These are phyloP conservation scores for Talaromyces sp. DNA, from an alignment of 2,329 filamentous ascomycete species.

Conservation along the genomic window DNA sequence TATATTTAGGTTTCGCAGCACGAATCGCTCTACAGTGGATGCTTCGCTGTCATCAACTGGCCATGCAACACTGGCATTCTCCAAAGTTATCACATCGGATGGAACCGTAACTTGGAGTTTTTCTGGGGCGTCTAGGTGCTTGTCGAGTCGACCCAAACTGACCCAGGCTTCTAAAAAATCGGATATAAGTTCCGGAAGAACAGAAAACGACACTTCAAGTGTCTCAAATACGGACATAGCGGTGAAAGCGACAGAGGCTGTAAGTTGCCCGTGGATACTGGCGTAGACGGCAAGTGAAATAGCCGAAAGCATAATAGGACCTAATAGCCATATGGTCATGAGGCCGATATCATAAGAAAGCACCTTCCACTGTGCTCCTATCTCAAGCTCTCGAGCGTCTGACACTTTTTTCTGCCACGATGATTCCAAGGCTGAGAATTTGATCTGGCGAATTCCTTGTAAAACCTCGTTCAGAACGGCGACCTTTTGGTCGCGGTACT, in stretches of 20 bases:
- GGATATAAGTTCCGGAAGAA: conserved; percentile 68
- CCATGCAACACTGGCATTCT: conserved; percentile 67
- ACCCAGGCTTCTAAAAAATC: conserved; percentile 66
- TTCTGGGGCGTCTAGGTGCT: conserved; percentile 64
- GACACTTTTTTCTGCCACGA: conserved; percentile 72
- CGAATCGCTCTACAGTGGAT: conserved; percentile 56
- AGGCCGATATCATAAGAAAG: conserved; percentile 61
- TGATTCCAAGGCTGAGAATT: conserved; percentile 70
- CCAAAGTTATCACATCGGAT: conserved; percentile 58
- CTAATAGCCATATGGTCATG: conserved; percentile 66
- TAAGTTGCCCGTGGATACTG: conserved; percentile 55
- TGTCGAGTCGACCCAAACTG: conserved; percentile 66
- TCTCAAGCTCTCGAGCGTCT: conserved; percentile 59
- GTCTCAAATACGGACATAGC: conserved; percentile 68
- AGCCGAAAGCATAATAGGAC: conserved; percentile 67
- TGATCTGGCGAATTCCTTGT: conserved; percentile 76
- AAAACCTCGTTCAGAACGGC: conserved; percentile 72
- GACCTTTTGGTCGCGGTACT: conserved; percentile 68
- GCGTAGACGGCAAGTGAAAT: conserved; percentile 67
- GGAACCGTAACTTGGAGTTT: conserved; percentile 51
- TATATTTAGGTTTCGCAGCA: conserved; percentile 59
- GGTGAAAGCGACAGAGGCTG: conserved; percentile 72
- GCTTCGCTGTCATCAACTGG: conserved; percentile 54
- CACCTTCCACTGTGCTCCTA: conserved; percentile 60
- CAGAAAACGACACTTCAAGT: conserved; percentile 64